phyloP scores from a whole-genome alignment of 176 grass and related monocot species.

The Hyparrhenia diplandra region DNA sequence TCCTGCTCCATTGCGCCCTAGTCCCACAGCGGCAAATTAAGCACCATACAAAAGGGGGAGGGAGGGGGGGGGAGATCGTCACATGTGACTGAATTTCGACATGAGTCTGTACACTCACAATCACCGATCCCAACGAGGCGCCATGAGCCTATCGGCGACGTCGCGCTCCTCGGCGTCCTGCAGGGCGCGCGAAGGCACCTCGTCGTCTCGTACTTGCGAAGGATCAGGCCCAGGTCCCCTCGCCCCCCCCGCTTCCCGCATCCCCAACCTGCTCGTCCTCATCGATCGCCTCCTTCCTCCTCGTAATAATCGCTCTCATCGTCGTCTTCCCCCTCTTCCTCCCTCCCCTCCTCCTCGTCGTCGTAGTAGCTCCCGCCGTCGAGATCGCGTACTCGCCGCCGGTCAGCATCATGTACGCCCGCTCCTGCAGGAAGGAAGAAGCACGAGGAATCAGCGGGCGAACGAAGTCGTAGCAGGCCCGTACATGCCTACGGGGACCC shows the following conservation, averaged over 20 bases:
- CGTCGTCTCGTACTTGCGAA: constrained; percentile 52
- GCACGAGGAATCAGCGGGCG: neutral
- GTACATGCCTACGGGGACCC: neutral
- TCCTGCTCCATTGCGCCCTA: constrained; percentile 70
- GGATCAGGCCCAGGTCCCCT: constrained; percentile 28
- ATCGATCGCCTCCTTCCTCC: constrained; percentile 33
- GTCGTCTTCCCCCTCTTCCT: constrained; percentile 25
- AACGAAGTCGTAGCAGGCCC: neutral
- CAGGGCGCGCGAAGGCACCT: constrained; percentile 67
- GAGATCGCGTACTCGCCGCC: constrained; percentile 65
- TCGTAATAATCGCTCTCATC: constrained; percentile 44
- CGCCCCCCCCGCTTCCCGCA: constrained; percentile 1
- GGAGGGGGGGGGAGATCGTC: no score
- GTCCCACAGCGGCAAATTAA: constrained; percentile 8
- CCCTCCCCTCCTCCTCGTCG: constrained; percentile 45
- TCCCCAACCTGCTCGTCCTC: constrained; percentile 39
- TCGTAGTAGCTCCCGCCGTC: constrained; percentile 53
- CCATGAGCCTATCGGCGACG: constrained; percentile 66
- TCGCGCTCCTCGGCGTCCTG: constrained; percentile 69
- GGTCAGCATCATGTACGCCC: constrained; percentile 85
- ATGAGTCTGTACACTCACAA: constrained; percentile 31
- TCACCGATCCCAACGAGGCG: constrained; percentile 63
- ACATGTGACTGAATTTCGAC: neutral
- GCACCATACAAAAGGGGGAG: neutral
- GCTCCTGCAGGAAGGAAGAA: constrained; percentile 73